Evolutionary conservation across 2,329 filamentous ascomycete genomes (phyloP), one percentile per base, ranked within the genome.

Genomic region (Elsinoe fawcettii): DNA sequence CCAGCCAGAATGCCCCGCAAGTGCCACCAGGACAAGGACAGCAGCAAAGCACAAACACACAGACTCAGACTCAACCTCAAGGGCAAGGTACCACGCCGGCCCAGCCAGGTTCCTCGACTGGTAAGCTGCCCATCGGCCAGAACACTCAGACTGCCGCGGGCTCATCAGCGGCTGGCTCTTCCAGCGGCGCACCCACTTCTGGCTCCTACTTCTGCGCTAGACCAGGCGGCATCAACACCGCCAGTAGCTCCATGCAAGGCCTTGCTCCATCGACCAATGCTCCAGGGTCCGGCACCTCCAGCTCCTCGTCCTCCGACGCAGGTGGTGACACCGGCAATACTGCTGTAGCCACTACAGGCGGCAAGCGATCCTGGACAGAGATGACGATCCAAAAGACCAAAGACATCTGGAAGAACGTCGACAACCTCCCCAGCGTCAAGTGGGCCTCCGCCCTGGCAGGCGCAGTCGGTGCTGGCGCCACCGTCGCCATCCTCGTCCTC

Each of bases 191-290:
- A 37, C 9, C 12, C 20, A 46, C 41, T 18, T 23, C 41, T 23
- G 41, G n/a, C 11, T 46, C 41, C 41, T 46, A 46, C 41, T 46
- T 46, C 41, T 46, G 41, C 41, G 41, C 41, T n/a, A 6, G 20
- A 4, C 41, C 41, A 12, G 41, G 41, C 41, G 27, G 27, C 27
- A 30, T 9, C 5, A 37, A 37, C 9, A 20, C 41, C 18, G 12
- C 22, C 20, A 23, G 20, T 46, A 23, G 20, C 41, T 46, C 41
- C 7, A 23, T 46, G 41, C 41, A 46, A 46, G 41, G 41, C n/a
- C 6, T 46, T 6, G 41, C 41, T 20, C 41, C 41, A 23, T 23
- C 20, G 12, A 20, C 20, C 41, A 46, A 11, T 20, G 41, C 12
- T 37, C 34, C 34, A 9, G 41, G 41, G 11, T 23, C 20, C 22